These are phyloP conservation scores for Sclerotinia nivalis DNA, from an alignment of 2,329 filamentous ascomycete species.

Conservation along the genomic window DNA sequence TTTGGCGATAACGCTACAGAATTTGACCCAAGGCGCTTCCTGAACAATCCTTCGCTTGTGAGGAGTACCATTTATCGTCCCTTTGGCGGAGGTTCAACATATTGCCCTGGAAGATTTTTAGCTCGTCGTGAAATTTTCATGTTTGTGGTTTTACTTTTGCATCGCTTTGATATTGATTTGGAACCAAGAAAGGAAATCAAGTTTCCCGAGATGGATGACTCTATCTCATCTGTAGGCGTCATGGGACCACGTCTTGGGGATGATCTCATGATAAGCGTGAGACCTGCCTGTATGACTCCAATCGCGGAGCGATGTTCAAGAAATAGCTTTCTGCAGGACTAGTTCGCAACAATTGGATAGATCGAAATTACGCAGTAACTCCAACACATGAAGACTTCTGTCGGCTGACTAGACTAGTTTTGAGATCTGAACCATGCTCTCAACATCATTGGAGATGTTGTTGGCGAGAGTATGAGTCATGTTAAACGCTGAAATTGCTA, in stretches of 20 bases:
- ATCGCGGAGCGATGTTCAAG: neutral
- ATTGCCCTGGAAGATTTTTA: neutral
- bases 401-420: too few relatives aligned
- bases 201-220: neutral
- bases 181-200: neutral
- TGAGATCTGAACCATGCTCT: too few relatives aligned
- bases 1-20: neutral
- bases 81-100: neutral
- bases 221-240: neutral
- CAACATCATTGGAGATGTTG: too few relatives aligned
- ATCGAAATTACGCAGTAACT: too few relatives aligned
- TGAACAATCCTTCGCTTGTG: neutral
- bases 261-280: neutral
- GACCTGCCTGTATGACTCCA: neutral
- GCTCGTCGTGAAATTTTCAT: constrained; percentile 5
- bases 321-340: too few relatives aligned
- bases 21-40: neutral
- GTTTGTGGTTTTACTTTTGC: neutral
- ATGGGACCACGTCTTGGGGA: neutral
- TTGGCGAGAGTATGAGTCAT: too few relatives aligned
- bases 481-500: too few relatives aligned
- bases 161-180: neutral
- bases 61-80: neutral
- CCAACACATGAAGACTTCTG: too few relatives aligned
- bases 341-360: too few relatives aligned